Conservation (phyloP, 345 rosid genomes). For the Syzygium aromaticum region DNA sequence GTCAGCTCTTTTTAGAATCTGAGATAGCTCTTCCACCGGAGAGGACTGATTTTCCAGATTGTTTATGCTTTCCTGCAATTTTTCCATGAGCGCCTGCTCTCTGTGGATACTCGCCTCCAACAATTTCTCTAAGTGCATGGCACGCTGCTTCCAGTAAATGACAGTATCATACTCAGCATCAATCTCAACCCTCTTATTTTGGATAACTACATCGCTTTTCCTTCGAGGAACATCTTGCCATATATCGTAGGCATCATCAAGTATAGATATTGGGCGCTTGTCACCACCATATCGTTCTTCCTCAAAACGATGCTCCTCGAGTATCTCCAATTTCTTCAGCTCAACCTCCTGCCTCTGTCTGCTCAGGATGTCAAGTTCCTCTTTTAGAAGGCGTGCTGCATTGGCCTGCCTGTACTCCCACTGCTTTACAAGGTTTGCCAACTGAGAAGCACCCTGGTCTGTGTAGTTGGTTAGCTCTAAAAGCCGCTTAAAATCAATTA, state of each 20-base stretch:
- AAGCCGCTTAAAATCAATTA: conserved; percentile 63
- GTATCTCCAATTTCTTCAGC: conserved; percentile 73
- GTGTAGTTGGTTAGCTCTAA: conserved; percentile 49
- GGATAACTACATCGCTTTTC: conserved; percentile 40
- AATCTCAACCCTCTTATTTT: conserved; percentile 47
- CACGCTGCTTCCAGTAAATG: conserved; percentile 73
- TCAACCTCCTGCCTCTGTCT: conserved; percentile 78
- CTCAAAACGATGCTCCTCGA: conserved; percentile 83
- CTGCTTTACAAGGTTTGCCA: conserved; percentile 72
- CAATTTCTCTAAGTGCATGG: conserved; percentile 48
- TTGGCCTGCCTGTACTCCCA: conserved; percentile 84
- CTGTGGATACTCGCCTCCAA: conserved; percentile 69
- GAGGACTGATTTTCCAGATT: conserved; percentile 64
- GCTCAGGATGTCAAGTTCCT: conserved; percentile 73
- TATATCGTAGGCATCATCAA: conserved; percentile 41
- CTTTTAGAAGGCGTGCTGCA: conserved; percentile 65
- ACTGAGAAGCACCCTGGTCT: conserved; percentile 69
- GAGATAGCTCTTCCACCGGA: conserved; percentile 77
- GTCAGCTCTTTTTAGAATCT: conserved; percentile 82
- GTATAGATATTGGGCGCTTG: conserved; percentile 51
- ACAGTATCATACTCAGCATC: conserved; percentile 66
- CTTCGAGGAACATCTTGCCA: conserved; percentile 47
- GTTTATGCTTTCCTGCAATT: conserved; percentile 56
- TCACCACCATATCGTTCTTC: conserved; percentile 39
- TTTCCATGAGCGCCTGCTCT: conserved; percentile 58